phyloP scores from a whole-genome alignment of 108 stramenopile genomes.

The Cyclotella kingstonii region DNA sequence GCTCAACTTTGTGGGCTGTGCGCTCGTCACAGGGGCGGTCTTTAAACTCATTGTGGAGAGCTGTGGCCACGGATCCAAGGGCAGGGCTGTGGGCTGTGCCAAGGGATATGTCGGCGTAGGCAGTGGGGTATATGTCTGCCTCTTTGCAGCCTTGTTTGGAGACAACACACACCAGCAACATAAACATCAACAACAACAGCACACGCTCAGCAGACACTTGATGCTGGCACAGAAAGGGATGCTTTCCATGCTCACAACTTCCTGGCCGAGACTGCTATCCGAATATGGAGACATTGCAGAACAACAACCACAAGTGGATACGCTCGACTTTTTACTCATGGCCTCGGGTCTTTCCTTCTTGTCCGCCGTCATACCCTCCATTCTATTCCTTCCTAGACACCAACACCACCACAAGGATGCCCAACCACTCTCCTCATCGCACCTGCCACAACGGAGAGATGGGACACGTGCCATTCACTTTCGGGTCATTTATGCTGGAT shows the following conservation, averaged over 20 bases:
- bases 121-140: conserved; percentile 51
- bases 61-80: conserved; percentile 69
- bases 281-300: not conserved
- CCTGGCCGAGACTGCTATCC: not conserved
- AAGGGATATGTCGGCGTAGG: conserved; percentile 88
- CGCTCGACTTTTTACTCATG: conserved; percentile 80
- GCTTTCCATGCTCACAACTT: not conserved
- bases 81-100: conserved; percentile 79
- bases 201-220: too few relatives aligned
- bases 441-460: conserved; percentile 44
- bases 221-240: too few relatives aligned
- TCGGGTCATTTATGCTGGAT: conserved; percentile 62
- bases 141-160: conserved; percentile 60
- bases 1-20: conserved; percentile 62
- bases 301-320: conserved; percentile 18
- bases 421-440: conserved; percentile 21
- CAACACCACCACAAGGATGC: too few relatives aligned
- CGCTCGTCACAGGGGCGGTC: conserved; percentile 74
- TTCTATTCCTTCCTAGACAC: conserved; percentile 56
- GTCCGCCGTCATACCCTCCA: conserved; percentile 58
- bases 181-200: too few relatives aligned
- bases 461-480: conserved; percentile 67
- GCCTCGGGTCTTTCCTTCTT: conserved; percentile 62
- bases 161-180: too few relatives aligned
- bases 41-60: conserved; percentile 75